Conservation (phyloP, 768 basidiomycete genomes). For the Artomyces pyxidatus region DNA sequence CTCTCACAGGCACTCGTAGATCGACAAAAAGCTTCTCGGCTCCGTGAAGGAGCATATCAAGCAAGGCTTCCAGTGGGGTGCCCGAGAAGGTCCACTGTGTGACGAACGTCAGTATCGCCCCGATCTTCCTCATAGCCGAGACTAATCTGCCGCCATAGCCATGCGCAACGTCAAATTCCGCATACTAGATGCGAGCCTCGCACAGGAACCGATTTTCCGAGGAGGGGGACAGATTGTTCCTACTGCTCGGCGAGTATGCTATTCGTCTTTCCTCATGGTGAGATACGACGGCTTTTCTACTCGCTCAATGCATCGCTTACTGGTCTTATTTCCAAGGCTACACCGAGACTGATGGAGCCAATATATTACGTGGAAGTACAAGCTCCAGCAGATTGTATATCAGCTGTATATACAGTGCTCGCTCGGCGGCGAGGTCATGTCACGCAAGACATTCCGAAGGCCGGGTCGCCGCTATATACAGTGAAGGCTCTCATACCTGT, state of each 20-base stretch:
- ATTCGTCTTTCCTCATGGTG: constrained; percentile 98
- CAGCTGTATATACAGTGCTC: constrained; percentile 96
- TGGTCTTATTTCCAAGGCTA: constrained; percentile 48
- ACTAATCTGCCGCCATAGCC: constrained; percentile 38
- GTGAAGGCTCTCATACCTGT: constrained; percentile 98
- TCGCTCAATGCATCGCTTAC: background rate
- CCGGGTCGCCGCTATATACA: constrained; percentile 95
- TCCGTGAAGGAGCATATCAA: constrained; percentile 93
- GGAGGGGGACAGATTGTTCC: constrained; percentile 99
- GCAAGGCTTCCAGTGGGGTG: constrained; percentile 99
- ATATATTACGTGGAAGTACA: constrained; percentile 99
- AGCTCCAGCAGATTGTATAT: constrained; percentile 96
- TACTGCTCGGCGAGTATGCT: constrained; percentile 96
- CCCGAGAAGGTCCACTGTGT: constrained; percentile 93
- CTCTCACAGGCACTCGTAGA: constrained; percentile 30
- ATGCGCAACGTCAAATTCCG: constrained; percentile 99
- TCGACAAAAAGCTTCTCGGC: constrained; percentile 87
- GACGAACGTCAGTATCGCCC: constrained; percentile 81
- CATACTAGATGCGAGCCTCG: constrained; percentile 83
- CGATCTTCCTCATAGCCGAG: constrained; percentile 2
- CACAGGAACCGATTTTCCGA: constrained; percentile 94
- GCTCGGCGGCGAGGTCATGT: constrained; percentile 99
- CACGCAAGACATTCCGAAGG: constrained; percentile 96
- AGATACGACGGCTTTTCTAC: constrained; percentile 25
- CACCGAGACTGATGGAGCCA: constrained; percentile 93